Percentiles rank a stretch among this genome's conserved stretches.
phyloP scores from a whole-genome alignment of 371 early-diverging fungal genomes.

The Zychaea mexicana region DNA sequence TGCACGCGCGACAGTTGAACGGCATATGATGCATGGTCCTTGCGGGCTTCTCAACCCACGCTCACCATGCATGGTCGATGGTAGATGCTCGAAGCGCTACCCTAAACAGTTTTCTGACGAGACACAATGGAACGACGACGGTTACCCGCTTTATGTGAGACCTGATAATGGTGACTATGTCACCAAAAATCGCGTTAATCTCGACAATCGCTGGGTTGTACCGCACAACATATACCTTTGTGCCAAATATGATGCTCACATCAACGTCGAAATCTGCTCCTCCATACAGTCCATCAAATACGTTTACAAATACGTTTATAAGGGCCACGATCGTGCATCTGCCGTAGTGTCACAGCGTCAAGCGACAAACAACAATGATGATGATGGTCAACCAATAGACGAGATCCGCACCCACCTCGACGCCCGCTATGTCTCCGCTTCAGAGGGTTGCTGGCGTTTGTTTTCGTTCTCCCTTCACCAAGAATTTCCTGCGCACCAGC shows the following conservation, averaged over 20 bases:
- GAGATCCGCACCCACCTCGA: slow-evolving; percentile 23
- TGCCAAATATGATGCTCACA: slow-evolving; percentile 43
- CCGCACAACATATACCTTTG: slow-evolving; percentile 34
- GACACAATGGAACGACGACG: slow-evolving; percentile 1
- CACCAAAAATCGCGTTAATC: not conserved
- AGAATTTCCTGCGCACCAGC: slow-evolving; percentile 11
- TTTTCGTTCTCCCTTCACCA: slow-evolving; percentile 24
- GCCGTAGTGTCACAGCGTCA: not conserved
- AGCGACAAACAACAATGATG: not conserved
- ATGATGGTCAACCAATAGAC: not conserved
- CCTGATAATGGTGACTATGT: not conserved
- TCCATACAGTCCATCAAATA: slow-evolving; percentile 31
- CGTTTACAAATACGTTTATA: slow-evolving; percentile 41
- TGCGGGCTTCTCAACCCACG: slow-evolving; percentile 21
- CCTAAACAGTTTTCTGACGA: slow-evolving; percentile 19
- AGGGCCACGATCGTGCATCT: slow-evolving; percentile 27
- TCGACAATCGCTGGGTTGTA: slow-evolving; percentile 32
- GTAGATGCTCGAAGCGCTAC: slow-evolving; percentile 23
- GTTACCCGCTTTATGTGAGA: slow-evolving; percentile 4
- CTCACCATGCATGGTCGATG: slow-evolving; percentile 33
- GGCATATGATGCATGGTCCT: slow-evolving; percentile 38
- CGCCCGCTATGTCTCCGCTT: slow-evolving; percentile 33
- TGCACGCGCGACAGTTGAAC: slow-evolving; percentile 2
- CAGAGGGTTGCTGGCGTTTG: slow-evolving; percentile 29
- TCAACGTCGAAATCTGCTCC: slow-evolving; percentile 40